phyloP scores from a whole-genome alignment of 495 filamentous ascomycete species.

The Penicillium egyptiacum region DNA sequence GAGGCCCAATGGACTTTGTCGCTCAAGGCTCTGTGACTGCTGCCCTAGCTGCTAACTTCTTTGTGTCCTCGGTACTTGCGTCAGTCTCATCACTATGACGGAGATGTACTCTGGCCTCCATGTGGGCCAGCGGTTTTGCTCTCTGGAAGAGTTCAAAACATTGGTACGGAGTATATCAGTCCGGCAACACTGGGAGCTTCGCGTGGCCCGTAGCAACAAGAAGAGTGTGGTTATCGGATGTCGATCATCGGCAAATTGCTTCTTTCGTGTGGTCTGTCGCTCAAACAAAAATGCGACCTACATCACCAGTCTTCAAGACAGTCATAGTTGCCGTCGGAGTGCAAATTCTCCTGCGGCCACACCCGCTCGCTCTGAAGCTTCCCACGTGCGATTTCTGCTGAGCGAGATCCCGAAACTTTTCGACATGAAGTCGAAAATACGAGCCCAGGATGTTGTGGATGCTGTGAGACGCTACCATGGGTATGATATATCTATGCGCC shows the following conservation, averaged over 20 bases:
- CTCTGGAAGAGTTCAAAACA: constrained; percentile 47
- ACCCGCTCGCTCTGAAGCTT: constrained; percentile 48
- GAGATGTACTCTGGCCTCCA: constrained; percentile 48
- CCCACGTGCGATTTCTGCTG: constrained; percentile 48
- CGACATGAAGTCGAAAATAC: constrained; percentile 44
- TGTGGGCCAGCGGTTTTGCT: constrained; percentile 46
- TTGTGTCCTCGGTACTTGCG: constrained; percentile 15
- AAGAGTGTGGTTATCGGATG: constrained; percentile 50
- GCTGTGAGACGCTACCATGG: constrained; percentile 50
- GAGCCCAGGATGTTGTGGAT: constrained; percentile 43
- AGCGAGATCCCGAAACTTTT: constrained; percentile 50
- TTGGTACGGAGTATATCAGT: constrained; percentile 48
- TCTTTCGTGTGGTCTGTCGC: constrained; percentile 48
- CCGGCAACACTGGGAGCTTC: constrained; percentile 49
- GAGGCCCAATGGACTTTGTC: constrained; percentile 26
- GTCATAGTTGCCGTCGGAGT: constrained; percentile 43
- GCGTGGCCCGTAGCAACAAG: constrained; percentile 48
- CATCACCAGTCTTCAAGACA: constrained; percentile 49
- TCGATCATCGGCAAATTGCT: constrained; percentile 44
- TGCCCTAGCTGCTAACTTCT: constrained; percentile 21
- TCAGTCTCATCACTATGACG: constrained; percentile 33
- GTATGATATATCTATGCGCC: constrained; percentile 49
- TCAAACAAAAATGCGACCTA: constrained; percentile 50
- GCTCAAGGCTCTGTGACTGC: constrained; percentile 22
- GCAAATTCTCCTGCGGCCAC: constrained; percentile 35